These are phyloP conservation scores for Talaromyces islandicus DNA, from an alignment of 2,329 filamentous ascomycete species.

Conservation along the genomic window DNA sequence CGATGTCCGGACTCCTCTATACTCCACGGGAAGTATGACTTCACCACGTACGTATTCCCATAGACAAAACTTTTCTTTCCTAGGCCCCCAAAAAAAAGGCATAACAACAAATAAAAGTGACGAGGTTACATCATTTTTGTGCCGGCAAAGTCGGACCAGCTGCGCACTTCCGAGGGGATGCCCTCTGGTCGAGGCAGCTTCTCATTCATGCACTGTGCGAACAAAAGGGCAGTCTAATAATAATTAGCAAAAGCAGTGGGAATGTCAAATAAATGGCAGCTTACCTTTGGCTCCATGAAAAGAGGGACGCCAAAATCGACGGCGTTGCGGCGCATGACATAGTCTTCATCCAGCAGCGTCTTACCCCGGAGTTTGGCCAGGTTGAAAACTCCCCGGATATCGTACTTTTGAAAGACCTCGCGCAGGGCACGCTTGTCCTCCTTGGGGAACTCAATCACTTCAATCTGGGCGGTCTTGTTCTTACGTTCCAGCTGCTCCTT, in stretches of 20 bases:
- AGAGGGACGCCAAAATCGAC: constrained; percentile 97
- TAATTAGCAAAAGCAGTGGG: no score
- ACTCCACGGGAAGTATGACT: not conserved
- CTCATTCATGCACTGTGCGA: constrained; percentile 93
- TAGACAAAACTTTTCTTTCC: not conserved
- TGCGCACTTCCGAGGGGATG: constrained; percentile 83
- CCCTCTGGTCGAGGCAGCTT: constrained; percentile 86
- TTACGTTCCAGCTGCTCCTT: constrained; percentile 75
- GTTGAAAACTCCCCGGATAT: constrained; percentile 95
- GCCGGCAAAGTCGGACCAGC: constrained; percentile 94
- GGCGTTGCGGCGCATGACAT: constrained; percentile 96
- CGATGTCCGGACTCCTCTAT: constrained; percentile 1
- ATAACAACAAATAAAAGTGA: not conserved
- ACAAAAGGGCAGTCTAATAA: constrained; percentile 86
- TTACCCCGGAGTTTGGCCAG: constrained; percentile 76
- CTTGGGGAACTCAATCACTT: constrained; percentile 95
- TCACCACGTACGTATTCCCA: not conserved
- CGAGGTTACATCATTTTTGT: constrained; percentile 47
- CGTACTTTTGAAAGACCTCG: constrained; percentile 93
- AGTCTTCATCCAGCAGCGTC: constrained; percentile 85
- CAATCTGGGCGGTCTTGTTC: constrained; percentile 63
- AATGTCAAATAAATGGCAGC: constrained; percentile 23
- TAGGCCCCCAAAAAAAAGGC: no score
- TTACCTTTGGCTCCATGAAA: constrained; percentile 97
- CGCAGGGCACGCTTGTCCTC: constrained; percentile 91